These are phyloP conservation scores for Aspergillus glaucus DNA, from an alignment of 2,329 filamentous ascomycete species.

Conservation along the genomic window DNA sequence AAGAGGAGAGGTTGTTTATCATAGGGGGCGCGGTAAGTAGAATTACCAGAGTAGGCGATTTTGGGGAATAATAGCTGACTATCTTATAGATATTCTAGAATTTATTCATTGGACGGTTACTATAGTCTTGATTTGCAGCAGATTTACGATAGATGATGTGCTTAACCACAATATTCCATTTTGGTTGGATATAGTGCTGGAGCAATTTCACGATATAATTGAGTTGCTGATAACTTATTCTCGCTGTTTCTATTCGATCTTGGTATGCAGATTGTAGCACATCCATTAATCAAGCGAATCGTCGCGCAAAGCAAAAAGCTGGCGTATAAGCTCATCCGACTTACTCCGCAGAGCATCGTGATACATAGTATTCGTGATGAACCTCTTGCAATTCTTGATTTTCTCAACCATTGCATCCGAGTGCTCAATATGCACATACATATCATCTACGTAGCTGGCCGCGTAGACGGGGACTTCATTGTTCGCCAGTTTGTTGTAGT, in stretches of 20 bases:
- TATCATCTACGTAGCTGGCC: conserved; percentile 76
- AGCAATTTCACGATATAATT: background rate
- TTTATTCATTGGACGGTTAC: background rate
- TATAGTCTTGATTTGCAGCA: background rate
- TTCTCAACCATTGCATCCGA: conserved; percentile 66
- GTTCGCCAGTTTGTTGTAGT: conserved; percentile 62
- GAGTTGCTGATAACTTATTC: conserved; percentile 2
- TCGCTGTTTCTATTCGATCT: background rate
- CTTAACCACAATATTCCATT: background rate
- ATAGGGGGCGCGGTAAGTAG: conserved; percentile 80
- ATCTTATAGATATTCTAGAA: conserved; percentile 14
- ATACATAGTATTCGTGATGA: conserved; percentile 79
- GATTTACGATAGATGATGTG: background rate
- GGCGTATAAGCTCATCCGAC: conserved; percentile 68
- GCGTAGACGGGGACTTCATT: conserved; percentile 85
- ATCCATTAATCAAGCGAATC: conserved; percentile 50
- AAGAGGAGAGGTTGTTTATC: conserved; percentile 93
- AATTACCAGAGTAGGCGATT: background rate
- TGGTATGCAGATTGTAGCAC: background rate
- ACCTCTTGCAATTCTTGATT: conserved; percentile 72
- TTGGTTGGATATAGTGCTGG: conserved; percentile 1
- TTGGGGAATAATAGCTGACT: conserved; percentile 1
- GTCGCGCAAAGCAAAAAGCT: conserved; percentile 72
- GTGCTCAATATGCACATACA: conserved; percentile 80
- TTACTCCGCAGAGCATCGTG: conserved; percentile 73